Evolutionary conservation across 2,329 filamentous ascomycete species (phyloP).

Genomic region (Colletotrichum liaoningense): DNA sequence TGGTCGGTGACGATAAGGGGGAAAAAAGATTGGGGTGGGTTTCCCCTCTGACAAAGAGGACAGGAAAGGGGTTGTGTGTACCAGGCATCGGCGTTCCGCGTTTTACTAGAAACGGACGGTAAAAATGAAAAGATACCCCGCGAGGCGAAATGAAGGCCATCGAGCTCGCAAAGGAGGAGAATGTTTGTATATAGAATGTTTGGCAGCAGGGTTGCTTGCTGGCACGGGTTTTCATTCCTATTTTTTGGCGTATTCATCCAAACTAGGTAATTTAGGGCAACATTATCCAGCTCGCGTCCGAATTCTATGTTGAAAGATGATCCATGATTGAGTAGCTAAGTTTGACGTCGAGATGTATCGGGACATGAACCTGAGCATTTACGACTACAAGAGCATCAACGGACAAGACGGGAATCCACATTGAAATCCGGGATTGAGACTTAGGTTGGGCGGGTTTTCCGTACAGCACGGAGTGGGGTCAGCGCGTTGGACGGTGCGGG

Average conservation of each 20-base stretch:
- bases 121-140: constrained; percentile 37
- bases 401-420: background rate
- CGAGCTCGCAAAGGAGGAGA: background rate
- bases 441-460: background rate
- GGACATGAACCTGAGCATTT: background rate
- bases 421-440: background rate
- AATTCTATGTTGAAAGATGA: background rate
- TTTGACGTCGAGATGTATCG: no score
- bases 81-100: background rate
- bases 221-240: background rate
- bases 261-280: background rate
- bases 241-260: background rate
- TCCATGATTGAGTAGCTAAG: no score
- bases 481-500: background rate
- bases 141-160: background rate
- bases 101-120: constrained; percentile 38
- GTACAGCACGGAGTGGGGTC: background rate
- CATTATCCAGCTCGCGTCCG: background rate
- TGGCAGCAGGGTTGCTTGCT: background rate
- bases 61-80: background rate
- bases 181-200: background rate
- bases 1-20: background rate
- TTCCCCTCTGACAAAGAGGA: background rate
- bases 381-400: background rate
- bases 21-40: background rate